Percentiles rank a stretch among this genome's conserved stretches.
Conservation (phyloP, 805 yeast genomes). For the Pichia exigua region DNA sequence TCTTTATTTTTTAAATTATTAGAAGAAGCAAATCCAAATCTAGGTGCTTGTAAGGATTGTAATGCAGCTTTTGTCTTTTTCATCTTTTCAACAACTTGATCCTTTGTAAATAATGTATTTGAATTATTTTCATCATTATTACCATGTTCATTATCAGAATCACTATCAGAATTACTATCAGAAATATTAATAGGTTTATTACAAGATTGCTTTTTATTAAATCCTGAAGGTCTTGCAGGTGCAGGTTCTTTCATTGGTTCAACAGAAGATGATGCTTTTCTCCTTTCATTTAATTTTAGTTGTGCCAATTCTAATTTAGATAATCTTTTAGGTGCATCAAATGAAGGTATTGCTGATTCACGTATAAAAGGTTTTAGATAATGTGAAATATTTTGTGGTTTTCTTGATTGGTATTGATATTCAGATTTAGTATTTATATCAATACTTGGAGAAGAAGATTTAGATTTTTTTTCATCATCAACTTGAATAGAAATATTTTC, state of each 20-base stretch:
- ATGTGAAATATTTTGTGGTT: slow-evolving; percentile 8
- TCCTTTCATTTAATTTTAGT: slow-evolving; percentile 19
- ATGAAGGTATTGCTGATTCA: neutral
- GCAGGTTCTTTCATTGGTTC: slow-evolving; percentile 32
- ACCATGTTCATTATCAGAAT: slow-evolving; percentile 33
- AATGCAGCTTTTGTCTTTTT: slow-evolving; percentile 19
- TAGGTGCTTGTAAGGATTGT: slow-evolving; percentile 23
- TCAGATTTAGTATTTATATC: slow-evolving; percentile 1
- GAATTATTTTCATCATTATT: slow-evolving; percentile 30
- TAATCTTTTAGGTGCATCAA: slow-evolving; percentile 19
- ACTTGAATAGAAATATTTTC: slow-evolving; percentile 41
- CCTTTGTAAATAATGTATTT: slow-evolving; percentile 37
- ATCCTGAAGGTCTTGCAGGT: slow-evolving; percentile 47
- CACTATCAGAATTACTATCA: slow-evolving; percentile 20
- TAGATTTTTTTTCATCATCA: slow-evolving; percentile 25
- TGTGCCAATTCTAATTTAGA: slow-evolving; percentile 23
- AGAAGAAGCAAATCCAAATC: slow-evolving; percentile 7
- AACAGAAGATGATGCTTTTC: slow-evolving; percentile 6
- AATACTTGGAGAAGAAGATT: slow-evolving; percentile 1
- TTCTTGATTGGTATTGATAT: slow-evolving; percentile 9
- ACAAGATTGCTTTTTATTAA: slow-evolving; percentile 26
- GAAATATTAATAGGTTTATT: slow-evolving; percentile 10
- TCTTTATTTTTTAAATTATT: slow-evolving; percentile 16
- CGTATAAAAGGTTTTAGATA: slow-evolving; percentile 6
- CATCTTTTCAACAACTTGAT: slow-evolving; percentile 26